A percentile compares a stretch with the other conserved stretches of the same genome.
phyloP scores from a whole-genome alignment of 768 basidiomycete genomes.

The Pleurotus cornucopiae region DNA sequence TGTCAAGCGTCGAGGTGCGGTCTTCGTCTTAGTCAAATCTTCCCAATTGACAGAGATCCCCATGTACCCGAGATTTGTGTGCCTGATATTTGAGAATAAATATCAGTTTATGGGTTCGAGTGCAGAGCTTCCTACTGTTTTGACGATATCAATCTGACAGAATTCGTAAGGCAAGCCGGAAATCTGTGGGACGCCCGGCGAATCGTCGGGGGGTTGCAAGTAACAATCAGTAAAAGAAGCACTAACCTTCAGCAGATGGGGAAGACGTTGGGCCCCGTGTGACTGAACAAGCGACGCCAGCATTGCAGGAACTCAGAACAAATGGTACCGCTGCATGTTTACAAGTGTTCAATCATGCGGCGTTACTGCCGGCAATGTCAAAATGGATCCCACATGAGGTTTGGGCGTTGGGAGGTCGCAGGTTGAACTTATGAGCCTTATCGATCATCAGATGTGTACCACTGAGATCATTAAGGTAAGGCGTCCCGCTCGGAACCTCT shows the following conservation, averaged over 20 bases:
- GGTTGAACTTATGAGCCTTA: too few species aligned
- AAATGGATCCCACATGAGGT: too few species aligned
- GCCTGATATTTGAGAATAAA: neutral
- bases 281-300: neutral
- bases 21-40: neutral
- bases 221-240: neutral
- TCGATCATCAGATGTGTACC: too few species aligned
- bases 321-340: neutral
- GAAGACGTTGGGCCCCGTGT: neutral
- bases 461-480: too few species aligned
- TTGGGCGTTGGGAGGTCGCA: too few species aligned
- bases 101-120: too few species aligned
- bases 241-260: neutral
- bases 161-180: neutral
- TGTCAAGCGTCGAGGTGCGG: neutral
- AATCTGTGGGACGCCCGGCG: slow-evolving; percentile 3
- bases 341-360: too few species aligned
- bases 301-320: neutral
- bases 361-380: too few species aligned
- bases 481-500: too few species aligned
- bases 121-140: too few species aligned
- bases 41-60: neutral
- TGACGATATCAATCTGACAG: neutral
- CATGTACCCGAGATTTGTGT: neutral
- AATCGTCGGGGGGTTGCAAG: neutral